These are phyloP conservation scores for Fraxinus latifolia DNA, from an alignment of 305 asterid genomes.

Conservation along the genomic window DNA sequence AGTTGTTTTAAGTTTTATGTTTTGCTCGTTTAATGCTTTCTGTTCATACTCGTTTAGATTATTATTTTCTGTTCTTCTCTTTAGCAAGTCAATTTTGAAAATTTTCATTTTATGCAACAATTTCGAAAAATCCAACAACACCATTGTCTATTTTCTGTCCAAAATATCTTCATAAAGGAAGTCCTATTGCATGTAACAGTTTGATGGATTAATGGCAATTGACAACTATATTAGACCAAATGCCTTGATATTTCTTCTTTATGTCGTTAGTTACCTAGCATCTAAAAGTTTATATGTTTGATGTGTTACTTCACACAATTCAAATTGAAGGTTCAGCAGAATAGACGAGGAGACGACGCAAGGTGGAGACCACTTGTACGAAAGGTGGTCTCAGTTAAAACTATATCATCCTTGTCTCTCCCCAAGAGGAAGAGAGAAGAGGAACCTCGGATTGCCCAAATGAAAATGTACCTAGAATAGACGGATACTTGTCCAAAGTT, in stretches of 20 bases:
- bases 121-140: too few species aligned
- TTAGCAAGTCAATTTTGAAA: too few species aligned
- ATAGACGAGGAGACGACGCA: slow-evolving; percentile 36
- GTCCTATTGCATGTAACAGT: background rate
- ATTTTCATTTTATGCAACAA: too few species aligned
- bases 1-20: too few species aligned
- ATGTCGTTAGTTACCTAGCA: background rate
- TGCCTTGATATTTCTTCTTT: background rate
- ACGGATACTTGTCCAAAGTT: background rate
- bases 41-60: too few species aligned
- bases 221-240: background rate
- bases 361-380: slow-evolving; percentile 64
- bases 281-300: background rate
- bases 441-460: slow-evolving; percentile 30
- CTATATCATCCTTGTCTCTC: slow-evolving; percentile 53
- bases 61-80: too few species aligned
- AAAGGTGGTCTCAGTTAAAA: slow-evolving; percentile 59
- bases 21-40: too few species aligned
- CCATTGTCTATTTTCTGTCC: background rate
- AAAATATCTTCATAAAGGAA: background rate
- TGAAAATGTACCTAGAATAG: slow-evolving; percentile 27
- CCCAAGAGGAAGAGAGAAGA: slow-evolving; percentile 61
- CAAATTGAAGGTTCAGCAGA: slow-evolving; percentile 54
- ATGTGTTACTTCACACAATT: slow-evolving; percentile 52
- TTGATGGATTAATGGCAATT: background rate